phyloP scores from a whole-genome alignment of 495 filamentous ascomycete species.

The Xylaria acuta region DNA sequence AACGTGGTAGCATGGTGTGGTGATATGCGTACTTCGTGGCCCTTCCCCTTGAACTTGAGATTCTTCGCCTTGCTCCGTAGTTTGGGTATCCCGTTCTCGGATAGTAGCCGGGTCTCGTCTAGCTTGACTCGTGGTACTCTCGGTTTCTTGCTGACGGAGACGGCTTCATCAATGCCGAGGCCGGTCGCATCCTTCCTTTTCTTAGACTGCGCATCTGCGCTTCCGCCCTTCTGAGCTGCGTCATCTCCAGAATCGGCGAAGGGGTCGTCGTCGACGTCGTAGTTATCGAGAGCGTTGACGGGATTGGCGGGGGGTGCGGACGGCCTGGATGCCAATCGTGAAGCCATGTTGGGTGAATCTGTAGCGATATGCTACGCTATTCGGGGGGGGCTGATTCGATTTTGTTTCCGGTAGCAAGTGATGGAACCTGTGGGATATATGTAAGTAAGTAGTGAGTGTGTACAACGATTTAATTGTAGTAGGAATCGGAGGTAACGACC shows the following conservation, averaged over 20 bases:
- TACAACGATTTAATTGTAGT: neutral
- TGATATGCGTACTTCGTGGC: constrained; percentile 74
- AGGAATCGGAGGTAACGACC: too few species aligned
- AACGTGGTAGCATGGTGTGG: neutral
- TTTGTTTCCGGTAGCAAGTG: neutral
- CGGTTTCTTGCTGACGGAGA: constrained; percentile 75
- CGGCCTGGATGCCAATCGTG: constrained; percentile 25
- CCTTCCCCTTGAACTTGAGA: constrained; percentile 88
- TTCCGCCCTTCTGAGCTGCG: constrained; percentile 32
- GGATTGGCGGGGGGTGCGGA: constrained; percentile 25
- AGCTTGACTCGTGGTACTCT: constrained; percentile 80
- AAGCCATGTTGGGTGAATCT: constrained; percentile 25
- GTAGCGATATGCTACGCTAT: neutral
- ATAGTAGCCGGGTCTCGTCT: constrained; percentile 81
- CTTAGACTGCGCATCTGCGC: constrained; percentile 34
- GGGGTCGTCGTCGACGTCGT: constrained; percentile 60
- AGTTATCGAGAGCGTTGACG: constrained; percentile 70
- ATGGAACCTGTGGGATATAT: neutral
- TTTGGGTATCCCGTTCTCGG: constrained; percentile 81
- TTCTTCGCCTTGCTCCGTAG: constrained; percentile 73
- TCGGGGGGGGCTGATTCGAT: neutral
- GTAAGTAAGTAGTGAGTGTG: neutral
- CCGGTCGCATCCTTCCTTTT: constrained; percentile 46
- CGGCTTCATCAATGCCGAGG: constrained; percentile 84
- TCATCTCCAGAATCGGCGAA: constrained; percentile 39